Evolutionary conservation across 2,329 filamentous ascomycete species (phyloP).

Genomic region (Fusarium acutatum): DNA sequence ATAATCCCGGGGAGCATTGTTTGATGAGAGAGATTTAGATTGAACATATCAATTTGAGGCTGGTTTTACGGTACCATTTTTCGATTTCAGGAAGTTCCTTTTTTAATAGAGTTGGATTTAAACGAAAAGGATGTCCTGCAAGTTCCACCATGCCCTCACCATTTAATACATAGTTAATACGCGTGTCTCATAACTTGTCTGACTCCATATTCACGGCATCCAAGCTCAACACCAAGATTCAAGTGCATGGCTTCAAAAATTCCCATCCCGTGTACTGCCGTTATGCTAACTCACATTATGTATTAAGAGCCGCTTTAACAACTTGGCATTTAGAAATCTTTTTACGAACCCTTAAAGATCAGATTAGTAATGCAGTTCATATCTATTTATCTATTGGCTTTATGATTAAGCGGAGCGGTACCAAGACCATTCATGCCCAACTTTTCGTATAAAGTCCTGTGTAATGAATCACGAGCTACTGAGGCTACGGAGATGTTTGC

Average conservation of each 20-base stretch:
- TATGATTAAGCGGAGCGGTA: not conserved
- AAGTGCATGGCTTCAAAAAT: not conserved
- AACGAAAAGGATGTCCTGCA: not conserved
- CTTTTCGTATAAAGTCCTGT: not conserved
- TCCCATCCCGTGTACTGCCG: not conserved
- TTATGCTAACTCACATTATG: not conserved
- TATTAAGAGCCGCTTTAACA: not conserved
- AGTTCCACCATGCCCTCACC: not conserved
- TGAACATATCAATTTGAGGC: not conserved
- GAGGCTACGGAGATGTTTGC: not conserved
- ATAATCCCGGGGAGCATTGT: not conserved
- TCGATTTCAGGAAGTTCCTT: not conserved
- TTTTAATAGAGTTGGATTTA: not conserved
- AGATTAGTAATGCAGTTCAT: not conserved
- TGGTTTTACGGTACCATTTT: not conserved
- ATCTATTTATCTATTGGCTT: not conserved
- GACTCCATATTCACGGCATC: too few species aligned
- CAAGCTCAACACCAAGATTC: not conserved
- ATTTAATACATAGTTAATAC: not conserved
- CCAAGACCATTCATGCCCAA: not conserved
- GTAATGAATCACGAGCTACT: not conserved
- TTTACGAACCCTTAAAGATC: not conserved
- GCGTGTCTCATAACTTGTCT: not conserved
- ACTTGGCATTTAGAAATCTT: not conserved
- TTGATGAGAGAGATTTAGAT: not conserved